A percentile compares a stretch with the other conserved stretches of the same genome.
Evolutionary conservation across 345 rosid genomes (phyloP).

Genomic region (Stellera chamaejasme): DNA sequence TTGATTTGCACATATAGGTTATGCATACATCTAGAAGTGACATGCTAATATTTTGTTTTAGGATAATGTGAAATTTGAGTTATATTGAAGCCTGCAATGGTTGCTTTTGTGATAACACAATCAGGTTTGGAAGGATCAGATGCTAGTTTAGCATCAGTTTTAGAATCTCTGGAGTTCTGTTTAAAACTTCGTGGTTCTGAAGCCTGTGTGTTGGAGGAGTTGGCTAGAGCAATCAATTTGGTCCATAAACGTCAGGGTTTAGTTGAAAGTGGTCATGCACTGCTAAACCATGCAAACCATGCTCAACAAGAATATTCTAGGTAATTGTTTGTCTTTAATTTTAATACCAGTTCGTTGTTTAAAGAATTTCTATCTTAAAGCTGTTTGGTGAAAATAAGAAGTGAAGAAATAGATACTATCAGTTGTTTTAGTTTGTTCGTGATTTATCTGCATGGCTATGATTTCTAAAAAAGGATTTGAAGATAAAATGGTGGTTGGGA

Average conservation of each 20-base stretch:
- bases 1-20: too few relatives aligned
- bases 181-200: slow-evolving; percentile 90
- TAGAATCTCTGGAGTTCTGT: slow-evolving; percentile 87
- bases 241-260: slow-evolving; percentile 76
- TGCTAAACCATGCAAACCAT: slow-evolving; percentile 67
- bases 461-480: too few relatives aligned
- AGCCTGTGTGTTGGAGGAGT: slow-evolving; percentile 81
- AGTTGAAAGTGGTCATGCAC: slow-evolving; percentile 77
- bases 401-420: too few relatives aligned
- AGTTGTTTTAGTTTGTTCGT: too few relatives aligned
- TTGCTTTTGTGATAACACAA: slow-evolving; percentile 5
- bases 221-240: slow-evolving; percentile 80
- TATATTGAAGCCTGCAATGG: slow-evolving; percentile 2
- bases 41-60: too few relatives aligned
- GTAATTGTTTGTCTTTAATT: slow-evolving; percentile 26
- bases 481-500: too few relatives aligned
- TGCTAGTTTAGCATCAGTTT: slow-evolving; percentile 76
- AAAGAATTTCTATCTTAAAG: background rate
- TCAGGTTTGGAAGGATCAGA: slow-evolving; percentile 89
- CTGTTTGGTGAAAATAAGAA: background rate
- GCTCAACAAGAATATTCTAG: slow-evolving; percentile 89
- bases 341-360: background rate
- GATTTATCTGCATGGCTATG: too few relatives aligned
- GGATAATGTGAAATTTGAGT: background rate
- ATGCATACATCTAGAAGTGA: too few relatives aligned